phyloP scores from a whole-genome alignment of 768 basidiomycete species.

The Leccinum uliginosum region DNA sequence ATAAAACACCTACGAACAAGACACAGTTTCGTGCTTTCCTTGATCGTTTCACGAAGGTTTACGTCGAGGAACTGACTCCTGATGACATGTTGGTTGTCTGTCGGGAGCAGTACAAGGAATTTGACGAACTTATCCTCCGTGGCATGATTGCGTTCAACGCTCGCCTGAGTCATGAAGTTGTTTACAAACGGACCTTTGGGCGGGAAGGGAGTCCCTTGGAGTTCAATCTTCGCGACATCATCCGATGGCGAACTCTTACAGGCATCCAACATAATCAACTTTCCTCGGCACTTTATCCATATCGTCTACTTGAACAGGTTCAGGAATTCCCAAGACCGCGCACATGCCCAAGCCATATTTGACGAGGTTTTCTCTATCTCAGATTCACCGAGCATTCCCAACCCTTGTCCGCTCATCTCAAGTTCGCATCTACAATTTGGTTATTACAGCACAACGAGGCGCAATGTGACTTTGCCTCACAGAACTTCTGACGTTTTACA shows the following conservation, averaged over 20 bases:
- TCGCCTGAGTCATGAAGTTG: slow-evolving; percentile 63
- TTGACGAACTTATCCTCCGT: slow-evolving; percentile 49
- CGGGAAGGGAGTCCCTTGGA: slow-evolving; percentile 92
- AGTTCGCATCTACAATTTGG: slow-evolving; percentile 61
- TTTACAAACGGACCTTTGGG: slow-evolving; percentile 61
- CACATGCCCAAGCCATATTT: slow-evolving; percentile 48
- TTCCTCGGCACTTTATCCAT: slow-evolving; percentile 62
- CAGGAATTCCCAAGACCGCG: slow-evolving; percentile 65
- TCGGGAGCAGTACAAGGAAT: slow-evolving; percentile 62
- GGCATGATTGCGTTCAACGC: slow-evolving; percentile 83
- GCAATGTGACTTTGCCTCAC: slow-evolving; percentile 26
- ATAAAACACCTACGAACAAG: slow-evolving; percentile 55
- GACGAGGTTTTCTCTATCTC: slow-evolving; percentile 43
- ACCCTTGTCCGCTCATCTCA: slow-evolving; percentile 36
- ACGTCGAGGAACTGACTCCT: slow-evolving; percentile 77
- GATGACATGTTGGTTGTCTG: slow-evolving; percentile 79
- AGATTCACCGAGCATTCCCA: slow-evolving; percentile 35
- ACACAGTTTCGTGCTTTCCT: slow-evolving; percentile 53
- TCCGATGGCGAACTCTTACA: slow-evolving; percentile 70
- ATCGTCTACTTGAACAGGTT: slow-evolving; percentile 85
- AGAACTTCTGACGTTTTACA: slow-evolving; percentile 55
- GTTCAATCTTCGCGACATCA: slow-evolving; percentile 93
- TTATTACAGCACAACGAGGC: slow-evolving; percentile 42
- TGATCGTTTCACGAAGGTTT: slow-evolving; percentile 98
- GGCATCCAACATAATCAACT: slow-evolving; percentile 26